Conservation (phyloP, 495 filamentous ascomycete species). For the Apodospora peruviana region DNA sequence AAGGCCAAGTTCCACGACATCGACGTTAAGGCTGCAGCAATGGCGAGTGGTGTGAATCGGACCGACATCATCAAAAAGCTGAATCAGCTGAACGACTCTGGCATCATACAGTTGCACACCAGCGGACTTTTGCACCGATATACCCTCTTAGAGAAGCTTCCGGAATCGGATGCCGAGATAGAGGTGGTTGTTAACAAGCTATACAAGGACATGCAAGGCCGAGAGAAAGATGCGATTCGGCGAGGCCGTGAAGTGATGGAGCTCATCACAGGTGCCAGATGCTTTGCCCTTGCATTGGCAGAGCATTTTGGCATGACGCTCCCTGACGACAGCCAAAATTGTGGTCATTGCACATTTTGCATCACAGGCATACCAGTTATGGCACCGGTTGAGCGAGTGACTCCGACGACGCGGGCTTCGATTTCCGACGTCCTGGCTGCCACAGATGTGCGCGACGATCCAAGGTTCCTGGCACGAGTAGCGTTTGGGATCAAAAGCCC, state of each 20-base stretch:
- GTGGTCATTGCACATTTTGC: slow-evolving; percentile 52
- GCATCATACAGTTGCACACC: slow-evolving; percentile 40
- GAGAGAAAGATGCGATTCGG: slow-evolving; percentile 43
- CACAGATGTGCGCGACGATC: slow-evolving; percentile 45
- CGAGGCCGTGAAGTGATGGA: slow-evolving; percentile 43
- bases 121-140: slow-evolving; percentile 46
- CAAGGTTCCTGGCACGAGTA: slow-evolving; percentile 47
- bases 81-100: slow-evolving; percentile 39
- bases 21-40: slow-evolving; percentile 36
- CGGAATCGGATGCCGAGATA: slow-evolving; percentile 30
- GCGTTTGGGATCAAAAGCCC: slow-evolving; percentile 57
- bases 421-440: slow-evolving; percentile 36
- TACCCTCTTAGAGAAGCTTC: slow-evolving; percentile 39
- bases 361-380: slow-evolving; percentile 33
- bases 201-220: slow-evolving; percentile 40
- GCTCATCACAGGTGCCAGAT: slow-evolving; percentile 41
- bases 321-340: slow-evolving; percentile 32
- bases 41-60: slow-evolving; percentile 18
- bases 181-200: slow-evolving; percentile 34
- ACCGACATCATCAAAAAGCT: slow-evolving; percentile 44
- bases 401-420: slow-evolving; percentile 24
- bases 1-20: slow-evolving; percentile 27
- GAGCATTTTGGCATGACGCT: slow-evolving; percentile 50
- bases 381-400: slow-evolving; percentile 16
- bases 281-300: slow-evolving; percentile 44